Conservation (phyloP, 306 rosid species). For the Echinosophora koreensis region DNA sequence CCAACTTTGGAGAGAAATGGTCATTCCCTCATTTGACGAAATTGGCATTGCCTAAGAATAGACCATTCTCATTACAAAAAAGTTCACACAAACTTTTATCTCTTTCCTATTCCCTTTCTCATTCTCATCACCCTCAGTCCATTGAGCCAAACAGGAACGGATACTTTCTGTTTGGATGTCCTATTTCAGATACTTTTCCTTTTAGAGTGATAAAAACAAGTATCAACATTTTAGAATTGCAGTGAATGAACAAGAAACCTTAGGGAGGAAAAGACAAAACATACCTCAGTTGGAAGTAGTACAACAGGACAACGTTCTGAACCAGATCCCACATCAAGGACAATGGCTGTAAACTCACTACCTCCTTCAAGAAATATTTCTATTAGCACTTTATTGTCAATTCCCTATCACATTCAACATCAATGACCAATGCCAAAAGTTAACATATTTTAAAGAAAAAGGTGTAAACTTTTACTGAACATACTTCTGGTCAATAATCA, state of each 20-base stretch:
- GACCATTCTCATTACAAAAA: too few relatives aligned
- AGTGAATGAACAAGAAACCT: constrained; percentile 40
- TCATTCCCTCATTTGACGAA: neutral
- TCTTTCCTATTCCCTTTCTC: constrained; percentile 17
- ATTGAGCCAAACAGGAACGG: constrained; percentile 22
- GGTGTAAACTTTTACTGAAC: neutral
- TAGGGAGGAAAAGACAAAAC: constrained; percentile 16
- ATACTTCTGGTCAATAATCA: constrained; percentile 38
- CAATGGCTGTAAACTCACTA: constrained; percentile 93
- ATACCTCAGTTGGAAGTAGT: constrained; percentile 91
- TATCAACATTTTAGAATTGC: constrained; percentile 29
- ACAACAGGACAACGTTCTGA: constrained; percentile 79
- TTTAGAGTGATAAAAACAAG: constrained; percentile 10
- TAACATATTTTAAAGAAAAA: constrained; percentile 17
- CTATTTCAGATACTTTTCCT: constrained; percentile 11
- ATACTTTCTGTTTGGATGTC: constrained; percentile 6
- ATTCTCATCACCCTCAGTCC: constrained; percentile 15
- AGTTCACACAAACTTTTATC: neutral
- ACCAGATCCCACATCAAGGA: constrained; percentile 92
- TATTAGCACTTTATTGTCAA: constrained; percentile 81
- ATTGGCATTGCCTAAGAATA: neutral
- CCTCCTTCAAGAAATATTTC: constrained; percentile 97
- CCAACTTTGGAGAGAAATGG: neutral
- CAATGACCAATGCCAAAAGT: constrained; percentile 33
- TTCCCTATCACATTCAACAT: constrained; percentile 66